phyloP scores from a whole-genome alignment of 805 yeast genomes.

The Metschnikowia arizonensis region DNA sequence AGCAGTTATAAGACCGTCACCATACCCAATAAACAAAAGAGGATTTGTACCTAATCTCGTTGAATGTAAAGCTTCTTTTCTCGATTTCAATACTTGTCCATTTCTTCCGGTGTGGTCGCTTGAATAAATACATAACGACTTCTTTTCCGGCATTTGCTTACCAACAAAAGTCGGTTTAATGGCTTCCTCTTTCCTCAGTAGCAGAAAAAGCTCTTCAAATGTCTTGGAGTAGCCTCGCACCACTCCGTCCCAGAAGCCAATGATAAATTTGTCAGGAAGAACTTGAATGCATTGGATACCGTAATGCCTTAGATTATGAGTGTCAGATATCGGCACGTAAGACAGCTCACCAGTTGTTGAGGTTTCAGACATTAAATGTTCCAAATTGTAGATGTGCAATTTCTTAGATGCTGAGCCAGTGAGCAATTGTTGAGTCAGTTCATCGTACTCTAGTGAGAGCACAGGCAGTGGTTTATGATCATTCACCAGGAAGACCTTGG shows the following conservation, averaged over 20 bases:
- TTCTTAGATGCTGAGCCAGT: slow-evolving; percentile 49
- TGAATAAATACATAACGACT: slow-evolving; percentile 14
- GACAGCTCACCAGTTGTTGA: neutral
- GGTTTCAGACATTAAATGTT: neutral
- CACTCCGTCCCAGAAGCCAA: slow-evolving; percentile 52
- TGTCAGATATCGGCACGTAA: neutral
- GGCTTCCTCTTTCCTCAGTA: slow-evolving; percentile 13
- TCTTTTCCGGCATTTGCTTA: slow-evolving; percentile 11
- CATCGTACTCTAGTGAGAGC: slow-evolving; percentile 37
- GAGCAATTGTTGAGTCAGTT: slow-evolving; percentile 21
- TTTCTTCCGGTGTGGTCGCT: neutral
- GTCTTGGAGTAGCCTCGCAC: slow-evolving; percentile 20
- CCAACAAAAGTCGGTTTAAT: slow-evolving; percentile 10
- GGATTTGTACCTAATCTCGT: slow-evolving; percentile 12
- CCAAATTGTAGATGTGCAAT: slow-evolving; percentile 27
- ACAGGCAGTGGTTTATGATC: slow-evolving; percentile 55
- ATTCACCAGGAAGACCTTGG: slow-evolving; percentile 21
- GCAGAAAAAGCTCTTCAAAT: slow-evolving; percentile 7
- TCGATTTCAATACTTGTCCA: neutral
- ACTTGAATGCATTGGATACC: slow-evolving; percentile 19
- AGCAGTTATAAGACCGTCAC: slow-evolving; percentile 50
- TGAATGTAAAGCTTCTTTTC: slow-evolving; percentile 10
- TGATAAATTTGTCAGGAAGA: slow-evolving; percentile 23
- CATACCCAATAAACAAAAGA: slow-evolving; percentile 48
- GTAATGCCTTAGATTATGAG: slow-evolving; percentile 15